Base-by-base conservation (phyloP, 208 protist species). In the Acanthamoeba culbertsoni region DNA sequence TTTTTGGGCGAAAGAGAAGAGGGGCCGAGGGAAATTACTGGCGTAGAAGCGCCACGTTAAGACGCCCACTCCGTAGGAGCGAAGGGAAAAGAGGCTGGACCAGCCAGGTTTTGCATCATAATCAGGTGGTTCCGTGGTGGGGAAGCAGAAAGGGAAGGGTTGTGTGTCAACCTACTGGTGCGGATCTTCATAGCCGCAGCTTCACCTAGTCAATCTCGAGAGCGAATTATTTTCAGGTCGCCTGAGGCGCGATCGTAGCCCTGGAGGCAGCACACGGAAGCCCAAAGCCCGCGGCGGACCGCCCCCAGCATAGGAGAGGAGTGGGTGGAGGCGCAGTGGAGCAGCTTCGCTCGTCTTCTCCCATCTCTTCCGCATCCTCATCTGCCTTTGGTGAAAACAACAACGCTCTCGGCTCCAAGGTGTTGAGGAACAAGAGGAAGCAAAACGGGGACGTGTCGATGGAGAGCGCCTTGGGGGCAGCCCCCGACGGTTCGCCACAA, bases 371-470 rank as follows among this genome's bases (percentile, higher is more conserved):
- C 14, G 35, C 63, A 45, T 20, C 63, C 5, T 31, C 63, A 75
- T 75, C 63, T 75, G 59, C n/a, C 59, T 68, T 26, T 68, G 59
- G 59, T 40, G 59, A 45, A 2, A 37, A 20, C 10, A 18, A 37
- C 63, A 28, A 7, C 20, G 63, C 35, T n/a, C n/a, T n/a, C n/a
- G n/a, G n/a, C 0, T 31, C 63, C 1, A 75, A 75, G 63, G 7
- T 75, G 63, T 75, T 75, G 28, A 31, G 63, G 23, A 75, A 37
- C 63, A 75, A 75, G 18, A 75, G 63, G 63, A 75, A 75, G 63
- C 63, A 75, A 75, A 75, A 75, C 63, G 63, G 63, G 0, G 63
- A 75, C 8, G 63, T 75, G 2, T 75, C 35, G 35, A 75, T 75
- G 63, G 63, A 75, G 63, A 37, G 35, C 35, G 18, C 31, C 5